Evolutionary conservation across 768 basidiomycete species (phyloP).

Genomic region (Amanita pallidorosea): DNA sequence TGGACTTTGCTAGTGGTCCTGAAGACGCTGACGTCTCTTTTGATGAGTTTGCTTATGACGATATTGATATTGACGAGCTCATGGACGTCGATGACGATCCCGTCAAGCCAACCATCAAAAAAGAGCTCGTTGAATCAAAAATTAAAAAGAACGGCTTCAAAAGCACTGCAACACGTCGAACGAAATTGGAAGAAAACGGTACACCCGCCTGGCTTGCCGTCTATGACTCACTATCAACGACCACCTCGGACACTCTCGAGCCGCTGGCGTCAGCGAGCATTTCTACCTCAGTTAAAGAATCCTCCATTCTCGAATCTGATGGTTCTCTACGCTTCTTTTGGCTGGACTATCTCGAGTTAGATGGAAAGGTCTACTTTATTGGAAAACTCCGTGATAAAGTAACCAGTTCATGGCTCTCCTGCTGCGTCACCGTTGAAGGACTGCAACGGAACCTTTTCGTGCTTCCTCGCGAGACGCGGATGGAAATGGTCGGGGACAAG

Average conservation of each 20-base stretch:
- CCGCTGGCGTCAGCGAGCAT: constrained; percentile 25
- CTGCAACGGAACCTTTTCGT: constrained; percentile 88
- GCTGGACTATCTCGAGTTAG: constrained; percentile 87
- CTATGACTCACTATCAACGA: constrained; percentile 60
- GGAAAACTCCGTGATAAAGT: constrained; percentile 85
- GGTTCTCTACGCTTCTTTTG: constrained; percentile 89
- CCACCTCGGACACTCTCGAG: constrained; percentile 50
- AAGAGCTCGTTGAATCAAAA: constrained; percentile 18
- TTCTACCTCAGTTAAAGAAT: constrained; percentile 19
- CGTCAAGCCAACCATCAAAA: constrained; percentile 21
- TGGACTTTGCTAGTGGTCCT: constrained; percentile 47
- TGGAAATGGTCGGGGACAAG: constrained; percentile 45
- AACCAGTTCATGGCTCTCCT: constrained; percentile 63
- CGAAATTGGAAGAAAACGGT: constrained; percentile 35
- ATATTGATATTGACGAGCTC: constrained; percentile 52
- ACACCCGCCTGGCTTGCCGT: constrained; percentile 63
- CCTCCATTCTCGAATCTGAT: constrained; percentile 59
- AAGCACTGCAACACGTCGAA: constrained; percentile 7
- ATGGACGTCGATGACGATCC: constrained; percentile 45
- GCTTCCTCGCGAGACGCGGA: constrained; percentile 60
- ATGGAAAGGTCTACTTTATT: constrained; percentile 78
- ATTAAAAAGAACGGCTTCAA: constrained; percentile 13
- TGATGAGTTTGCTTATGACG: constrained; percentile 32
- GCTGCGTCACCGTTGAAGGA: constrained; percentile 76
- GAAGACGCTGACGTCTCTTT: constrained; percentile 30